phyloP scores from a whole-genome alignment of 2,329 filamentous ascomycete species.

The Aotearoamyces nothofagi region DNA sequence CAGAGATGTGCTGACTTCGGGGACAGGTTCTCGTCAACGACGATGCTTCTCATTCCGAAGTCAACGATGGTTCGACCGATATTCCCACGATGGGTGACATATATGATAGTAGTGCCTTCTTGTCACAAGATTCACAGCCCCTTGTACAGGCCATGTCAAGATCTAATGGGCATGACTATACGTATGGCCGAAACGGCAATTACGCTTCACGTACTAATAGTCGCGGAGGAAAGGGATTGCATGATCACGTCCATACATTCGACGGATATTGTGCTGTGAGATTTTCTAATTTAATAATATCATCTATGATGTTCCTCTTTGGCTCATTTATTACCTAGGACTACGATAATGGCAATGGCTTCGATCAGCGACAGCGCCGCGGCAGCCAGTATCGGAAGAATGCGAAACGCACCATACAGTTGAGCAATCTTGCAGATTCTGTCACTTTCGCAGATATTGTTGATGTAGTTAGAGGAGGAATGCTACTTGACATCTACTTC shows the following conservation, averaged over 20 bases:
- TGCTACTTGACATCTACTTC: constrained; percentile 53
- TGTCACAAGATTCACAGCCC: no score
- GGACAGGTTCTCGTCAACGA: no score
- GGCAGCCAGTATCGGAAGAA: constrained; percentile 14
- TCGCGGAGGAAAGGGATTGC: constrained; percentile 8
- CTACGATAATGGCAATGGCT: constrained; percentile 9
- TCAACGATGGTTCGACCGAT: no score
- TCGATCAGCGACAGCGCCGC: constrained; percentile 7
- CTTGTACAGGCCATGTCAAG: no score
- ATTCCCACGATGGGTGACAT: neutral
- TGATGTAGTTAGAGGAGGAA: constrained; percentile 51
- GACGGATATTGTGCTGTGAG: constrained; percentile 10
- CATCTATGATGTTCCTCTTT: constrained; percentile 12
- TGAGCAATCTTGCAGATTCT: constrained; percentile 45
- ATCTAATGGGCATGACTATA: constrained; percentile 11
- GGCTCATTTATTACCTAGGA: no score
- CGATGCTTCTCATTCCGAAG: no score
- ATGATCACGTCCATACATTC: constrained; percentile 7
- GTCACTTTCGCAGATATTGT: constrained; percentile 52
- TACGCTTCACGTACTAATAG: constrained; percentile 7
- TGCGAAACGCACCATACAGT: constrained; percentile 39
- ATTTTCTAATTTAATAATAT: constrained; percentile 7
- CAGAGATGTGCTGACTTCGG: no score
- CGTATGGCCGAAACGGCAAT: constrained; percentile 9
- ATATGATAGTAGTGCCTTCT: no score